phyloP scores from a whole-genome alignment of 129 eudicot species.

The Flaveria robusta region DNA sequence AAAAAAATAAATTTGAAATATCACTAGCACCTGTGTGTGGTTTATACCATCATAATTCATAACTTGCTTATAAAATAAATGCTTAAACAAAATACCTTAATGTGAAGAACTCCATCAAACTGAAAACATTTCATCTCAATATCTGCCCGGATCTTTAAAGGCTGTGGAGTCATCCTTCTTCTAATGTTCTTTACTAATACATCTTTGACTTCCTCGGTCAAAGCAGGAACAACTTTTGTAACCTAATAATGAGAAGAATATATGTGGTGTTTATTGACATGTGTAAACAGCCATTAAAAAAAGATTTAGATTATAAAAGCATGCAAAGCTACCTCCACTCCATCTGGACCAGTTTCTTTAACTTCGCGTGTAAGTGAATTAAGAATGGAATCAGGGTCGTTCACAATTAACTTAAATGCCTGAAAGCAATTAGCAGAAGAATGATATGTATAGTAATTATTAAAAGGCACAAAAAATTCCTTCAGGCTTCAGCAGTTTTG shows the following conservation, averaged over 20 bases:
- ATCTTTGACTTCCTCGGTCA: conserved; percentile 63
- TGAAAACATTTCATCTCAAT: conserved; percentile 70
- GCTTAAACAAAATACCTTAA: conserved; percentile 55
- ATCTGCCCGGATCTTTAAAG: conserved; percentile 67
- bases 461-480: background rate
- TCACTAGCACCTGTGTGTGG: conserved; percentile 20
- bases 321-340: conserved; percentile 64
- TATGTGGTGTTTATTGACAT: background rate
- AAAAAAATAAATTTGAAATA: conserved; percentile 9
- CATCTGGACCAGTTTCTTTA: conserved; percentile 85
- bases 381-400: conserved; percentile 82
- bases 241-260: conserved; percentile 47
- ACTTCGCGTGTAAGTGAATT: conserved; percentile 83
- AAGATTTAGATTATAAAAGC: conserved; percentile 1
- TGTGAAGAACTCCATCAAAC: conserved; percentile 74
- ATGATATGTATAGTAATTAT: conserved; percentile 1
- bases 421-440: conserved; percentile 29
- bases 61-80: background rate
- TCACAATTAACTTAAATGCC: conserved; percentile 87
- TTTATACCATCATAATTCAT: conserved; percentile 6
- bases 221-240: conserved; percentile 77
- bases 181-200: conserved; percentile 58
- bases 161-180: conserved; percentile 77
- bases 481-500: background rate
- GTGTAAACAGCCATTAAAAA: conserved; percentile 6